These are phyloP conservation scores for Linum lewisii DNA, from an alignment of 345 rosid species.

Conservation along the genomic window DNA sequence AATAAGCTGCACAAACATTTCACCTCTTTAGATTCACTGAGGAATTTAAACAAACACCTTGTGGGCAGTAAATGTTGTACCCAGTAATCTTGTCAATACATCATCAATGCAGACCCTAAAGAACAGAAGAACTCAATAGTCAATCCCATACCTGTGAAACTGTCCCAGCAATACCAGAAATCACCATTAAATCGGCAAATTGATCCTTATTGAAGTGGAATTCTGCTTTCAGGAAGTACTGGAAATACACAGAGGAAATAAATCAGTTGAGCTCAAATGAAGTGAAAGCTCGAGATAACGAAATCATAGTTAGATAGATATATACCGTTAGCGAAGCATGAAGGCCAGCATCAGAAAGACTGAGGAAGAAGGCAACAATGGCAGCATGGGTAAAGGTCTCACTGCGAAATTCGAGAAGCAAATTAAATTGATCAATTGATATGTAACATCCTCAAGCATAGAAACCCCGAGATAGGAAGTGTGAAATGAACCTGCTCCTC, in stretches of 20 bases:
- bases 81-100: too few relatives aligned
- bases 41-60: slow-evolving; percentile 5
- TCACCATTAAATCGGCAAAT: slow-evolving; percentile 84
- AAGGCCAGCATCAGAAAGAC: slow-evolving; percentile 65
- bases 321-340: slow-evolving; percentile 66
- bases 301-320: background rate
- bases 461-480: background rate
- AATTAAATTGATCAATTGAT: background rate
- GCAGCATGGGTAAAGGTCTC: slow-evolving; percentile 66
- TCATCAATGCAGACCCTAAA: slow-evolving; percentile 1
- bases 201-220: slow-evolving; percentile 83
- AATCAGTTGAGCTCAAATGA: background rate
- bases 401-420: slow-evolving; percentile 27
- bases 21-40: background rate
- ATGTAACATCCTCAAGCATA: background rate
- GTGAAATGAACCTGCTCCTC: slow-evolving; percentile 47
- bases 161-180: slow-evolving; percentile 65
- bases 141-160: slow-evolving; percentile 58
- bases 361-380: slow-evolving; percentile 57
- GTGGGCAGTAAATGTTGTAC: background rate
- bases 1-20: slow-evolving; percentile 37
- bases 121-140: background rate
- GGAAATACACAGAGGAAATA: slow-evolving; percentile 9
- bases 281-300: background rate
- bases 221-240: slow-evolving; percentile 84